phyloP scores from a whole-genome alignment of 2,329 filamentous ascomycete species.

The Cytospora mali region DNA sequence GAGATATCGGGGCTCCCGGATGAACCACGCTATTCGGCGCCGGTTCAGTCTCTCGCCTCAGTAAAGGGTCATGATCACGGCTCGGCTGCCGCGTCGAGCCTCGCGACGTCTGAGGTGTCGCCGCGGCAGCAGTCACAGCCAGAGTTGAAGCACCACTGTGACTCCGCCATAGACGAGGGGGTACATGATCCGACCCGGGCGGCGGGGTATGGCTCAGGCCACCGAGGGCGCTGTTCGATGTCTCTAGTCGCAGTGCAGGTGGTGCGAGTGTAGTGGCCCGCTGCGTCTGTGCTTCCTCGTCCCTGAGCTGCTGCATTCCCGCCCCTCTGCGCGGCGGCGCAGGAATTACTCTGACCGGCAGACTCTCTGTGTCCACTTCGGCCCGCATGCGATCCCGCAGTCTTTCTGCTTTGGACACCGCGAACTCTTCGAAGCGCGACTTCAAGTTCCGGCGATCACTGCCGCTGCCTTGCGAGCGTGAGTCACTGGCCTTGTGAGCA shows the following conservation, averaged over 20 bases:
- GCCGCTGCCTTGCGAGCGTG: slow-evolving; percentile 31
- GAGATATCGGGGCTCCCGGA: slow-evolving; percentile 4
- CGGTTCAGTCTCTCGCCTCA: neutral
- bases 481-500: slow-evolving; percentile 9
- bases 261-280: slow-evolving; percentile 12
- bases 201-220: slow-evolving; percentile 12
- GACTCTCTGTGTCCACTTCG: slow-evolving; percentile 54
- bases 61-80: neutral
- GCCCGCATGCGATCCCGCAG: slow-evolving; percentile 59
- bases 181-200: slow-evolving; percentile 9
- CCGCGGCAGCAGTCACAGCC: neutral
- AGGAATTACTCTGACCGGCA: slow-evolving; percentile 64
- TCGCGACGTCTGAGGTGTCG: slow-evolving; percentile 10
- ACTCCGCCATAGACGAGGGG: slow-evolving; percentile 25
- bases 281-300: slow-evolving; percentile 49
- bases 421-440: slow-evolving; percentile 62
- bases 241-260: slow-evolving; percentile 12
- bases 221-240: slow-evolving; percentile 6
- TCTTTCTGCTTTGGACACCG: slow-evolving; percentile 61
- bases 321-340: slow-evolving; percentile 61
- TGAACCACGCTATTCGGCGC: neutral
- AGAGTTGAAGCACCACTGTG: slow-evolving; percentile 17
- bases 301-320: slow-evolving; percentile 57
- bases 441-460: slow-evolving; percentile 57
- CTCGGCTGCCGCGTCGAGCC: slow-evolving; percentile 1